These are phyloP conservation scores for Xylogone sp. DNA, from an alignment of 2,329 filamentous ascomycete species.

Conservation along the genomic window DNA sequence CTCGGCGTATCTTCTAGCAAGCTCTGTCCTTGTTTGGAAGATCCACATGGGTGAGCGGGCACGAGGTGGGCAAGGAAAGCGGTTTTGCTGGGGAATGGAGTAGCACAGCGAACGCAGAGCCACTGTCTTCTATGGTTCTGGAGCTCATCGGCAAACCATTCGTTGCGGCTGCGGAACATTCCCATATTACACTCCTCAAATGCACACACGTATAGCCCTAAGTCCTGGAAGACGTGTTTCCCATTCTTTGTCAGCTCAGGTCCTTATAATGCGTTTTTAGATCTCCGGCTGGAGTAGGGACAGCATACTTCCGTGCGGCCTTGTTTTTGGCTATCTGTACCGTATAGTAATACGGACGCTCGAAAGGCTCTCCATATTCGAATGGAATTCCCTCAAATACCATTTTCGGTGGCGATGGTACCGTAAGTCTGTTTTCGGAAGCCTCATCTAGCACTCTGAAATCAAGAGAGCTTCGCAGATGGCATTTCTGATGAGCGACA, in stretches of 20 bases:
- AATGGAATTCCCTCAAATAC: slow-evolving; percentile 8
- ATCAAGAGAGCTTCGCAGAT: slow-evolving; percentile 16
- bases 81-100: no score
- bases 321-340: slow-evolving; percentile 13
- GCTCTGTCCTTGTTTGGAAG: no score
- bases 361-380: slow-evolving; percentile 4
- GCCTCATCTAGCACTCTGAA: slow-evolving; percentile 10
- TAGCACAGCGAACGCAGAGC: no score
- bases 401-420: slow-evolving; percentile 2
- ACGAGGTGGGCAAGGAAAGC: no score
- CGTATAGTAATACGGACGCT: slow-evolving; percentile 13
- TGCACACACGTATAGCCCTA: slow-evolving; percentile 29
- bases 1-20: no score
- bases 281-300: neutral
- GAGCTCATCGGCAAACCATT: no score
- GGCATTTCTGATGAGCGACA: slow-evolving; percentile 15
- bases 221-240: slow-evolving; percentile 24
- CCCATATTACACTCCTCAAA: slow-evolving; percentile 21
- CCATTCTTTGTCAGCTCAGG: slow-evolving; percentile 5
- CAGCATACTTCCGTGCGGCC: slow-evolving; percentile 19
- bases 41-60: no score
- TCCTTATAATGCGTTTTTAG: neutral
- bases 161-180: slow-evolving; percentile 18
- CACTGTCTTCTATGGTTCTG: no score
- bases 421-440: neutral